Conservation (phyloP, 768 basidiomycete genomes). For the Lentinula sp. region DNA sequence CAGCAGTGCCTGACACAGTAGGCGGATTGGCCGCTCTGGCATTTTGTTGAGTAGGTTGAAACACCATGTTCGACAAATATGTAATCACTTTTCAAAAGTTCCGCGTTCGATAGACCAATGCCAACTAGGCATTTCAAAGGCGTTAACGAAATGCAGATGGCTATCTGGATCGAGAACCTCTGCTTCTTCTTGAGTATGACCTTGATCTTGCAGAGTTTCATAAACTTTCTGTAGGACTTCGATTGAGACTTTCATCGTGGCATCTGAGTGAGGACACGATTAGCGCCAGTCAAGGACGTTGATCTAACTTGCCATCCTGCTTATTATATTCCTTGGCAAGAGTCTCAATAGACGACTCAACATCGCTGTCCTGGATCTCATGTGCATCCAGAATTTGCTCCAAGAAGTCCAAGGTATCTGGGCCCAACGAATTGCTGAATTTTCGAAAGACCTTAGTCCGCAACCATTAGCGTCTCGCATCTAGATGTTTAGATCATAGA, state of each 20-base stretch:
- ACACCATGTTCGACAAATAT: not conserved
- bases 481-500: not conserved
- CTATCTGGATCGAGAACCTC: conserved; percentile 73
- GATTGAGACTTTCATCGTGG: conserved; percentile 75
- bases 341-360: conserved; percentile 71
- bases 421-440: conserved; percentile 81
- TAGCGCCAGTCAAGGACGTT: not conserved
- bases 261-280: conserved; percentile 38
- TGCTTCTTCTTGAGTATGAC: conserved; percentile 43
- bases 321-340: conserved; percentile 85
- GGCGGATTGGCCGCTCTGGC: conserved; percentile 47
- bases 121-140: conserved; percentile 96
- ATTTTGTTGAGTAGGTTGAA: not conserved
- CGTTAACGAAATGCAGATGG: conserved; percentile 79
- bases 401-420: conserved; percentile 66
- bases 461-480: not conserved
- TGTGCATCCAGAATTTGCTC: conserved; percentile 68
- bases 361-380: conserved; percentile 62
- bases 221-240: conserved; percentile 67
- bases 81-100: conserved; percentile 74
- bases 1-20: conserved; percentile 77
- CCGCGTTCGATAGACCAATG: conserved; percentile 83
- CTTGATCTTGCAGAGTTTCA: conserved; percentile 64
- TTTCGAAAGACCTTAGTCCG: conserved; percentile 72
- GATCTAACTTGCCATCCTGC: conserved; percentile 61